phyloP scores from a whole-genome alignment of 768 basidiomycete genomes.

The Hebeloma cylindrosporum region DNA sequence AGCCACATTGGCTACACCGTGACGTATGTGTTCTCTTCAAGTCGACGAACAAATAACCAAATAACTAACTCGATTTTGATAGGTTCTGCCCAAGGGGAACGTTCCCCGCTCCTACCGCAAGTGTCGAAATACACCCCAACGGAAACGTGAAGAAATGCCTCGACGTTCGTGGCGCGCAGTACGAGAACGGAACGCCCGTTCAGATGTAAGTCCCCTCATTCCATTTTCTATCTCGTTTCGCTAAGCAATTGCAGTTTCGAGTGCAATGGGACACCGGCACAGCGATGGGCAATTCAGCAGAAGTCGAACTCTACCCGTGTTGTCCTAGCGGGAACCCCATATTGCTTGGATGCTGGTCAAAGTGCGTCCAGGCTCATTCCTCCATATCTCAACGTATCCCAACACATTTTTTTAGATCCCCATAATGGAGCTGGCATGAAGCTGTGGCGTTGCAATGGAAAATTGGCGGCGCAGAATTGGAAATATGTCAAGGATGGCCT shows the following conservation, averaged over 20 bases:
- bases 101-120: conserved; percentile 18
- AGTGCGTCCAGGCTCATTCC: conserved; percentile 9
- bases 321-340: conserved; percentile 20
- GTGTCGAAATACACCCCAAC: conserved; percentile 26
- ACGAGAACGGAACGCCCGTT: conserved; percentile 33
- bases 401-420: conserved; percentile 17
- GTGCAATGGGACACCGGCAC: conserved; percentile 25
- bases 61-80: background rate
- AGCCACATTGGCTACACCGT: conserved; percentile 23
- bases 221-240: background rate
- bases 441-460: conserved; percentile 32
- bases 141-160: conserved; percentile 29
- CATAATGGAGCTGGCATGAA: conserved; percentile 27
- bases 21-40: conserved; percentile 19
- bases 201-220: conserved; percentile 27
- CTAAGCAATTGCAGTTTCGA: conserved; percentile 16
- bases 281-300: conserved; percentile 21
- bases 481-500: conserved; percentile 1
- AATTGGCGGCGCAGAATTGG: conserved; percentile 31
- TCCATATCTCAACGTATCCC: background rate
- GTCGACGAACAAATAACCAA: background rate
- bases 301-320: conserved; percentile 14
- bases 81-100: conserved; percentile 29
- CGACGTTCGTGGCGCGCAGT: conserved; percentile 32
- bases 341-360: conserved; percentile 24